Conservation (phyloP, 2,329 filamentous ascomycete species). For the Cryphonectria japonica region DNA sequence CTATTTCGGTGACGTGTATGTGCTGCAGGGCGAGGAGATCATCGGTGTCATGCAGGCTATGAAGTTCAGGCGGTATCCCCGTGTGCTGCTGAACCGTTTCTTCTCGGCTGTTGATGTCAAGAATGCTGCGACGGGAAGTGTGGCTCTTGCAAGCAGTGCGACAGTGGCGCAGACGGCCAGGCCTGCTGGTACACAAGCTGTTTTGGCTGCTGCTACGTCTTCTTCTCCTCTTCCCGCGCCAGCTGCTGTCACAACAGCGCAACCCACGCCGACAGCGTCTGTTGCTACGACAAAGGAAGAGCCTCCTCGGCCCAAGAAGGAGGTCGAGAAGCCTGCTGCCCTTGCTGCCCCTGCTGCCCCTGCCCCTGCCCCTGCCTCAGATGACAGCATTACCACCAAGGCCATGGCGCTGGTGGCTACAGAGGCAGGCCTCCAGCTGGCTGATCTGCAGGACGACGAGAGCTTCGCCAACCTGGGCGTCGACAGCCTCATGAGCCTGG, state of each 20-base stretch:
- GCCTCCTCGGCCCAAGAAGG: background rate
- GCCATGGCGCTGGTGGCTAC: slow-evolving; percentile 50
- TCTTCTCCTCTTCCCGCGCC: background rate
- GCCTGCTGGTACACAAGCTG: background rate
- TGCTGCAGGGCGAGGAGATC: slow-evolving; percentile 6
- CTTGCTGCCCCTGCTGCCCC: slow-evolving; percentile 4
- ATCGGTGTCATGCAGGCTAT: slow-evolving; percentile 5
- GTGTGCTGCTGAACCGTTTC: slow-evolving; percentile 10
- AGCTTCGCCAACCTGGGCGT: slow-evolving; percentile 42
- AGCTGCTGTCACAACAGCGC: background rate
- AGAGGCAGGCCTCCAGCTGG: slow-evolving; percentile 59
- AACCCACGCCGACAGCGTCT: background rate
- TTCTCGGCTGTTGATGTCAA: slow-evolving; percentile 10
- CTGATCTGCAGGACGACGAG: slow-evolving; percentile 46
- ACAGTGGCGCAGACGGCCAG: background rate
- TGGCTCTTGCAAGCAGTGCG: slow-evolving; percentile 1
- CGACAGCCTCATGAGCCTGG: slow-evolving; percentile 43
- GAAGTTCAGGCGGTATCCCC: slow-evolving; percentile 10
- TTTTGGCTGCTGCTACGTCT: background rate
- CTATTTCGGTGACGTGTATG: slow-evolving; percentile 32
- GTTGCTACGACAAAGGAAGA: background rate
- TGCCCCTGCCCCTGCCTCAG: slow-evolving; percentile 37
- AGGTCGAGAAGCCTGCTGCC: background rate
- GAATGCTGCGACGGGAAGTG: slow-evolving; percentile 4
- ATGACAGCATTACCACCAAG: slow-evolving; percentile 31